phyloP scores from a whole-genome alignment of 805 yeast species.

The Pichia deserticola region DNA sequence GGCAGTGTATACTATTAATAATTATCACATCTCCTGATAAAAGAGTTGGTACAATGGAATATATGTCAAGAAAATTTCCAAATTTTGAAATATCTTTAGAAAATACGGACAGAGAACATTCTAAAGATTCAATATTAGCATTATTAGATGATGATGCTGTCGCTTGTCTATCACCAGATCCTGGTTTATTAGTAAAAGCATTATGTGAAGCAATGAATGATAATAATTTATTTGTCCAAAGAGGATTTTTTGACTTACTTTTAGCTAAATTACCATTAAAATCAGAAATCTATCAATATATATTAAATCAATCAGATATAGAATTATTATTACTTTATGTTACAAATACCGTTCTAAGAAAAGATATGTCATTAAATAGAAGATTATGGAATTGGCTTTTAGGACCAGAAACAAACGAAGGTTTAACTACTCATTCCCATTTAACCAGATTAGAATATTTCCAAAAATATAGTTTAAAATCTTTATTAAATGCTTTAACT shows the following conservation, averaged over 20 bases:
- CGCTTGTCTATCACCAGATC: slow-evolving; percentile 63
- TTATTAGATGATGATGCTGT: slow-evolving; percentile 36
- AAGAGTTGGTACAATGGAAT: slow-evolving; percentile 75
- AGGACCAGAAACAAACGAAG: slow-evolving; percentile 47
- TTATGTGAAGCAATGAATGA: slow-evolving; percentile 59
- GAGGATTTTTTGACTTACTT: slow-evolving; percentile 84
- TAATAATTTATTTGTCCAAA: slow-evolving; percentile 65
- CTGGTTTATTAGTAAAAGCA: slow-evolving; percentile 72
- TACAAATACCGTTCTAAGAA: slow-evolving; percentile 60
- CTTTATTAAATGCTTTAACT: slow-evolving; percentile 47
- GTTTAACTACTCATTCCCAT: neutral
- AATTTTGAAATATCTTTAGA: slow-evolving; percentile 27
- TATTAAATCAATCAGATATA: slow-evolving; percentile 47
- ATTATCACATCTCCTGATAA: slow-evolving; percentile 74
- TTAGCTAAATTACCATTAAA: slow-evolving; percentile 59
- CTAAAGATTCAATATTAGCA: slow-evolving; percentile 19
- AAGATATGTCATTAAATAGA: slow-evolving; percentile 92
- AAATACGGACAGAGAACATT: neutral
- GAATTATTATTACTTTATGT: slow-evolving; percentile 54
- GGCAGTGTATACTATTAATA: slow-evolving; percentile 75
- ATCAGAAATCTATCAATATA: slow-evolving; percentile 44
- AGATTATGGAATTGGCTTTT: slow-evolving; percentile 90
- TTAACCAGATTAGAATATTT: slow-evolving; percentile 48
- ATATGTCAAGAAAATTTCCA: slow-evolving; percentile 65
- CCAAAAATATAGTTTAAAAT: slow-evolving; percentile 42